Conservation (phyloP, 345 rosid species). For the Salix udensis region DNA sequence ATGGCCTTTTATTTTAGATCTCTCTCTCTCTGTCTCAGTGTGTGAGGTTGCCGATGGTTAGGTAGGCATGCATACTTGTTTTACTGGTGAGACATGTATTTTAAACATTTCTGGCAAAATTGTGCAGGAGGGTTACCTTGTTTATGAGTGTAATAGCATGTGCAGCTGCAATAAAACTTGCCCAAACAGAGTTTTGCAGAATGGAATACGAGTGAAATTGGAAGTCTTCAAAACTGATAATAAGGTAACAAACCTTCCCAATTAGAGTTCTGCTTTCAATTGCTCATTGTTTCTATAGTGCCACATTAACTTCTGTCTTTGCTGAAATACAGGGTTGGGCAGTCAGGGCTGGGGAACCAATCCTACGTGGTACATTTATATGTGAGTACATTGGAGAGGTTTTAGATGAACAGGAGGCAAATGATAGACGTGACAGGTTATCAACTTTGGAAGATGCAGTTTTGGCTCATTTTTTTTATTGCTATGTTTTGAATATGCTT, state of each 20-base stretch:
- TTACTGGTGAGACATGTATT: slow-evolving; percentile 5
- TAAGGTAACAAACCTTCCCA: slow-evolving; percentile 45
- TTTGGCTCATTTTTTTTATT: slow-evolving; percentile 2
- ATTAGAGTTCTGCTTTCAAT: slow-evolving; percentile 8
- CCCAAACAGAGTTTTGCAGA: slow-evolving; percentile 88
- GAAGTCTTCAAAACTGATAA: slow-evolving; percentile 77
- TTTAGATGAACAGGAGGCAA: slow-evolving; percentile 62
- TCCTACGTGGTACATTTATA: slow-evolving; percentile 78
- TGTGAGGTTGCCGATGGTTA: not conserved
- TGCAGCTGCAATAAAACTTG: slow-evolving; percentile 75
- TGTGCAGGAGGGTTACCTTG: slow-evolving; percentile 93
- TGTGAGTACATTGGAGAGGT: slow-evolving; percentile 90
- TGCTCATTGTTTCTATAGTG: slow-evolving; percentile 8
- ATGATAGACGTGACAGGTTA: slow-evolving; percentile 63
- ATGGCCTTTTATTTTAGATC: not conserved
- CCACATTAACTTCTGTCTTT: slow-evolving; percentile 4
- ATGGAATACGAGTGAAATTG: slow-evolving; percentile 62
- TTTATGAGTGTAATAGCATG: slow-evolving; percentile 85
- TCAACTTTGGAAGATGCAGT: slow-evolving; percentile 3
- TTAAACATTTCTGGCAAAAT: slow-evolving; percentile 17
- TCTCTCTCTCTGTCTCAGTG: not conserved
- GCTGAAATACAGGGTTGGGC: slow-evolving; percentile 85
- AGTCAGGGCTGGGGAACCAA: slow-evolving; percentile 77
- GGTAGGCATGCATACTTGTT: not conserved
- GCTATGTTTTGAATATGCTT: not conserved